Evolutionary conservation across 2,329 filamentous ascomycete species (phyloP), one percentile per base, ranked within the genome.

Genomic region (Thermoascus crustaceus): DNA sequence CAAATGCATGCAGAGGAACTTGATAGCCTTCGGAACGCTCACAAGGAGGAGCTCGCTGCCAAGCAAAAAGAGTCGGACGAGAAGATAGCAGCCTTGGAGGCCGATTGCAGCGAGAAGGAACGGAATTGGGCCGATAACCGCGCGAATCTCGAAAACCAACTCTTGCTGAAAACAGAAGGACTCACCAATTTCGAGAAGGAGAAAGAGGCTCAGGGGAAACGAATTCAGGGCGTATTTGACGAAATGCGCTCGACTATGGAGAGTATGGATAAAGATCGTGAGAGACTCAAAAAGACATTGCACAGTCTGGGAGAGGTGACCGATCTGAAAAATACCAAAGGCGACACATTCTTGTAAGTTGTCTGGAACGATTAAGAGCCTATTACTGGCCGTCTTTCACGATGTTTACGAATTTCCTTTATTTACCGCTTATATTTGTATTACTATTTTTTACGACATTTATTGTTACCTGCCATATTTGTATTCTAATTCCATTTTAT

Each of bases 281-380:
- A 69, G 32, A 64, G 63, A 27, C 53, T 74, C 40, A 64, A 64
- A 33, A 70, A 68, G 50, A 68, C 67, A 32, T 61, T 70, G 42
- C 66, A 71, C 42, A 67, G 60, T 41, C 57, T 67, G 18, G 64
- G 64, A 32, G 71, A 72, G 52, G 69, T 69, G 42, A 71, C 67
- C 38, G 63, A 69, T 42, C 58, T 71, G 41, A 73, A 56, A 57
- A 68, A 50, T 50, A 68, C 52, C 49, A 66, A 67, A 42, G 63
- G 64, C 40, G 66, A 69, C 52, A 52, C 59, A 49, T 69, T 67
- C 56, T 69, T 68, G 66, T 68, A 63, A 68, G 66, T 67, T 47
- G 49, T 49, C 49, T 53, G 44, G 44, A 44, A 40, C 40, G 43
- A 44, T 48, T 35, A 45, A 7, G 13, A 22, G 20, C 5, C n/a